These are phyloP conservation scores for Xylaria intraflava DNA, from an alignment of 495 filamentous ascomycete species.

Conservation along the genomic window DNA sequence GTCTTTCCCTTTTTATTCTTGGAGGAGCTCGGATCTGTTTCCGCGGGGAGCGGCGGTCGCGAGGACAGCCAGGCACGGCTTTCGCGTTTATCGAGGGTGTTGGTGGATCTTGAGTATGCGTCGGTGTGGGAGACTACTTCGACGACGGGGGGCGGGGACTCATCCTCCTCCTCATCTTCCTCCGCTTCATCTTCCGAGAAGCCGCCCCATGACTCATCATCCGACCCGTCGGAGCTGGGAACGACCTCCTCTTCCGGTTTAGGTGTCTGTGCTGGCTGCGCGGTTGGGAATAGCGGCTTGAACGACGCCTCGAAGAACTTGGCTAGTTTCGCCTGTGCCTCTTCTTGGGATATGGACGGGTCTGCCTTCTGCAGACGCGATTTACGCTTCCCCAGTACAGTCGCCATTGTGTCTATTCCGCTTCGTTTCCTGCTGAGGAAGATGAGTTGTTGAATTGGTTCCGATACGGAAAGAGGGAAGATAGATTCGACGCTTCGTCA, in stretches of 20 bases:
- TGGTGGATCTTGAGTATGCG: conserved; percentile 23
- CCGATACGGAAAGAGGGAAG: neutral
- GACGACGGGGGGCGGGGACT: conserved; percentile 21
- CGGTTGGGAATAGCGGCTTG: conserved; percentile 50
- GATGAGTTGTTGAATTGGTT: neutral
- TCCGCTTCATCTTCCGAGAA: conserved; percentile 44
- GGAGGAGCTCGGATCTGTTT: conserved; percentile 16
- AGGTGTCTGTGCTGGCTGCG: conserved; percentile 23
- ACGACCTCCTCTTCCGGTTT: conserved; percentile 23
- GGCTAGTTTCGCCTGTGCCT: conserved; percentile 54
- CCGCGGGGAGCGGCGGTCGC: conserved; percentile 31
- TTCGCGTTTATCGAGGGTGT: conserved; percentile 57
- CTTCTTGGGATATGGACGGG: conserved; percentile 19
- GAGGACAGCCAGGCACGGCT: conserved; percentile 68
- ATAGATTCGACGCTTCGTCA: no score
- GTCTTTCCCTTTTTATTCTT: conserved; percentile 29
- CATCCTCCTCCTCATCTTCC: conserved; percentile 22
- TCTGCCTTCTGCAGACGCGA: conserved; percentile 19
- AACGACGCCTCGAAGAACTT: conserved; percentile 86
- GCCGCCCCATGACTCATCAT: conserved; percentile 50
- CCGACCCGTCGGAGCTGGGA: conserved; percentile 35
- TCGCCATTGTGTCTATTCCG: conserved; percentile 21
- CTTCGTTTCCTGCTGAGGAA: neutral
- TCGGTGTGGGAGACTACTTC: conserved; percentile 64
- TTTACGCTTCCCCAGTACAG: conserved; percentile 40